Base-by-base conservation (phyloP, 139 green algal species). In the Astrephomene gubernaculifera region DNA sequence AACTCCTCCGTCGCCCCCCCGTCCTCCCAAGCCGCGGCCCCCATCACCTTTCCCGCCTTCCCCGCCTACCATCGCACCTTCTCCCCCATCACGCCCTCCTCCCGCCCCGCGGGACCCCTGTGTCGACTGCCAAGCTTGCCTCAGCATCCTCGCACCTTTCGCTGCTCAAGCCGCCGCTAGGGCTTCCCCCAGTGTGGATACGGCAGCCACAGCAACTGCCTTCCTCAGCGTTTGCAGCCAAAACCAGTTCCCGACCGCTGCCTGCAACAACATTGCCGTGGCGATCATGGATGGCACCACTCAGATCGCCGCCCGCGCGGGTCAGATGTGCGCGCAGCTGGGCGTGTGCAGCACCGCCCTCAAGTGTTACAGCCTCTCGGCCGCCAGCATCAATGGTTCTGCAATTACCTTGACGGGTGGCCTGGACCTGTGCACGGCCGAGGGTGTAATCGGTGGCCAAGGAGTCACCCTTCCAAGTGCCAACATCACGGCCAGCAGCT, bases 41-140 rank as follows among this genome's bases (percentile, higher is more conserved):
- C n/a, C n/a, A n/a, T n/a, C n/a, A n/a, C n/a, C n/a, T n/a, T n/a
- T n/a, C n/a, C n/a, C n/a, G n/a, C n/a, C n/a, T n/a, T n/a, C n/a
- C n/a, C n/a, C n/a, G n/a, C n/a, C n/a, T n/a, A n/a, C n/a, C n/a
- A n/a, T n/a, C n/a, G n/a, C n/a, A n/a, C n/a, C n/a, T n/a, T n/a
- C n/a, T n/a, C n/a, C n/a, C n/a, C n/a, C n/a, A n/a, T n/a, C n/a
- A n/a, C n/a, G n/a, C n/a, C n/a, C n/a, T n/a, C n/a, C n/a, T n/a
- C n/a, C n/a, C n/a, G n/a, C n/a, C n/a, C n/a, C n/a, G n/a, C n/a
- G n/a, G 49, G 27, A 33, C 2, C 68, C 68, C 68, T 75, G 68
- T 27, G 10, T 1, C 41, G 68, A 75, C 68, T 75, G 68, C 41
- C 68, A 75, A 39, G 33, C 36, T 39, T 75, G 68, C 68, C n/a